phyloP scores from a whole-genome alignment of 2,329 filamentous ascomycete genomes.

The Colletotrichum tofieldiae region DNA sequence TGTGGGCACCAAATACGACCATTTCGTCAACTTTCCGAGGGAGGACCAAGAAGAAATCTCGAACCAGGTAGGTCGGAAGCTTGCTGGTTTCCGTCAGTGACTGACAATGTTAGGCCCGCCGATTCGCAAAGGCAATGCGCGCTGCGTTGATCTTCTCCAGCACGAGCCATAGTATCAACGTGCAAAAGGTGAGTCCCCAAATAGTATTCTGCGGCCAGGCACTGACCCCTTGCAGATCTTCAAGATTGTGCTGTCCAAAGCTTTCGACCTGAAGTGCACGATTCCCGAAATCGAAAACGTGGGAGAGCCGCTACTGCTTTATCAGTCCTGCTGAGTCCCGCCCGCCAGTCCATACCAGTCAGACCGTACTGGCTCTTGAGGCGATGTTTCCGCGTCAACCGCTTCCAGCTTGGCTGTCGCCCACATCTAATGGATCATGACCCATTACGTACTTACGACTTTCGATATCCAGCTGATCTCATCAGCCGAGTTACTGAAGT shows the following conservation, averaged over 20 bases:
- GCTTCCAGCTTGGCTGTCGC: slow-evolving; percentile 26
- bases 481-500: slow-evolving; percentile 33
- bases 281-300: slow-evolving; percentile 99
- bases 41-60: slow-evolving; percentile 99
- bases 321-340: slow-evolving; percentile 73
- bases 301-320: slow-evolving; percentile 93
- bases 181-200: slow-evolving; percentile 82
- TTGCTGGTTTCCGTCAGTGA: not conserved
- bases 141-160: slow-evolving; percentile 98
- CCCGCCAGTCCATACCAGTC: slow-evolving; percentile 1
- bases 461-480: slow-evolving; percentile 36
- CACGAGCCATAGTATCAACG: slow-evolving; percentile 99
- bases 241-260: slow-evolving; percentile 99
- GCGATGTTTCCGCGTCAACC: slow-evolving; percentile 4
- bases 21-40: slow-evolving; percentile 98
- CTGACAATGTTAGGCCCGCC: slow-evolving; percentile 77
- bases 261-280: slow-evolving; percentile 98
- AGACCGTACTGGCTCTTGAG: slow-evolving; percentile 14
- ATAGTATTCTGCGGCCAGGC: slow-evolving; percentile 22
- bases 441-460: slow-evolving; percentile 44
- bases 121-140: slow-evolving; percentile 98
- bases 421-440: slow-evolving; percentile 43
- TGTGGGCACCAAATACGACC: slow-evolving; percentile 98
- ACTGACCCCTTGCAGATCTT: slow-evolving; percentile 79
- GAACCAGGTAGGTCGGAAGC: slow-evolving; percentile 77